Percentiles rank a stretch among this genome's conserved stretches.
Evolutionary conservation across 2,329 filamentous ascomycete species (phyloP).

Genomic region (Neonectria neomacrospora): DNA sequence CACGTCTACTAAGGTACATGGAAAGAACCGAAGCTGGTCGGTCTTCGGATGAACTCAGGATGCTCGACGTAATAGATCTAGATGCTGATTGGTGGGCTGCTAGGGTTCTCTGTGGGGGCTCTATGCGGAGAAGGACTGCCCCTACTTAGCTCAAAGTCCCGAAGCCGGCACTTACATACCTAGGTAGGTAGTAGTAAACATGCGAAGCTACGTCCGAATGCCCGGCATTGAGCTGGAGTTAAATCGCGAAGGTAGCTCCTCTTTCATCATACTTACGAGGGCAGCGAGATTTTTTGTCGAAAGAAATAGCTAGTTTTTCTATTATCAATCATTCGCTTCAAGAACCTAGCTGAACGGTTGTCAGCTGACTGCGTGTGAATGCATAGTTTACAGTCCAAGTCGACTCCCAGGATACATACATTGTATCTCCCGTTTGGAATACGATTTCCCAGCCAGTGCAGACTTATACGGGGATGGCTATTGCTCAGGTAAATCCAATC

Average conservation of each 20-base stretch:
- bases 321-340: no score
- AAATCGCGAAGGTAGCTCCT: neutral
- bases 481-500: neutral
- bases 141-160: constrained; percentile 2
- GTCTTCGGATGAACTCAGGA: constrained; percentile 21
- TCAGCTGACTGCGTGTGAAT: neutral
- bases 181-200: no score
- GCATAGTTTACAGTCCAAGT: neutral
- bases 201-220: neutral
- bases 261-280: neutral
- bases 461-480: neutral
- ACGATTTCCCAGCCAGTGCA: neutral
- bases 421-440: neutral
- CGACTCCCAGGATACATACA: no score
- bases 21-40: constrained; percentile 20
- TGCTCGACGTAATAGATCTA: neutral
- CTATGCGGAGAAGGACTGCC: constrained; percentile 9
- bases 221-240: neutral
- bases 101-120: neutral
- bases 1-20: constrained; percentile 10
- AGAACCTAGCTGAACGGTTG: no score
- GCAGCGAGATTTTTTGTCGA: neutral
- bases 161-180: constrained; percentile 11
- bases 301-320: neutral
- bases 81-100: constrained; percentile 11